These are phyloP conservation scores for Mollisiaceae sp. DNA, from an alignment of 2,329 filamentous ascomycete genomes.

Conservation along the genomic window DNA sequence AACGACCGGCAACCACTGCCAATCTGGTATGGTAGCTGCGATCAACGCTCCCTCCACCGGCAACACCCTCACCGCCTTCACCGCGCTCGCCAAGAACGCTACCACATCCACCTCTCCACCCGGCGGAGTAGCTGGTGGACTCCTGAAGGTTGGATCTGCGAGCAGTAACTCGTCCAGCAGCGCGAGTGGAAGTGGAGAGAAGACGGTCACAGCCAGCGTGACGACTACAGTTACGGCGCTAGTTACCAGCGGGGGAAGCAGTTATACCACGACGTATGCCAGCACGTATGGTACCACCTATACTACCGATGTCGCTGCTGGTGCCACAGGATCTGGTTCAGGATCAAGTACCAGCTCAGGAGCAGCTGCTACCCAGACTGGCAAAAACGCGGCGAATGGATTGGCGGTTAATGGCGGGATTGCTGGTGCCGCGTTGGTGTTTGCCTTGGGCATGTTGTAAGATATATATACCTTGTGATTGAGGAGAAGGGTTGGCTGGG, in stretches of 20 bases:
- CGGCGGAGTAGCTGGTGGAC: constrained; percentile 44
- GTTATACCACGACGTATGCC: constrained; percentile 22
- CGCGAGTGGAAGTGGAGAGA: constrained; percentile 2
- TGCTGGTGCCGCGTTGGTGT: constrained; percentile 13
- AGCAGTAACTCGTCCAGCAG: constrained; percentile 10
- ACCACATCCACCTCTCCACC: constrained; percentile 44
- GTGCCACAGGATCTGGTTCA: neutral
- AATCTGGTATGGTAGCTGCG: constrained; percentile 54
- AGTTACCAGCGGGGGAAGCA: constrained; percentile 9
- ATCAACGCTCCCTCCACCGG: constrained; percentile 49
- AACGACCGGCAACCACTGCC: constrained; percentile 49
- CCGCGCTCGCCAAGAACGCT: constrained; percentile 43
- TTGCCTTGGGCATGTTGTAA: constrained; percentile 16
- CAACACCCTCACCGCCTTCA: constrained; percentile 48
- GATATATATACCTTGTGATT: neutral
- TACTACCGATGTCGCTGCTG: constrained; percentile 18
- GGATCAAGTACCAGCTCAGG: constrained; percentile 3
- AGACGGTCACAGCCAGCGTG: constrained; percentile 21
- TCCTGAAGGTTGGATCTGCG: constrained; percentile 36
- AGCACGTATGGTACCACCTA: constrained; percentile 27
- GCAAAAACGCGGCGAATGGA: constrained; percentile 8
- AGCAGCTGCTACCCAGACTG: neutral
- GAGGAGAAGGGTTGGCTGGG: neutral
- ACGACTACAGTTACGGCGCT: constrained; percentile 20
- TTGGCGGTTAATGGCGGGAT: constrained; percentile 14